These are phyloP conservation scores for Apiospora sp. DNA, from an alignment of 2,329 filamentous ascomycete genomes.

Conservation along the genomic window DNA sequence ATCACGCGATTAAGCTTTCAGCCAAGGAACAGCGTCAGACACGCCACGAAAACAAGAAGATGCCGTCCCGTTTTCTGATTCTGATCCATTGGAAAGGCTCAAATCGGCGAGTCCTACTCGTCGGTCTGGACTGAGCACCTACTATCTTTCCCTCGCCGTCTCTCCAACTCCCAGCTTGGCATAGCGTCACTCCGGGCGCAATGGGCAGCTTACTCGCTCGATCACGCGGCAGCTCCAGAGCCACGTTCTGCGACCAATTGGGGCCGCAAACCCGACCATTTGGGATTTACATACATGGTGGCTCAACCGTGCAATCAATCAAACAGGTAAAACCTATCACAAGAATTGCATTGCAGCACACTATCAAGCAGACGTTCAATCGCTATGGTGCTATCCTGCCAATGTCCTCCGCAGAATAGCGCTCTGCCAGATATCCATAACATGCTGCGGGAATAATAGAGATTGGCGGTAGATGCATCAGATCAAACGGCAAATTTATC, in stretches of 20 bases:
- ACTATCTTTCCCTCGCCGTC: not conserved
- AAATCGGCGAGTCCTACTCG: not conserved
- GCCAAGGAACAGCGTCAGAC: conserved; percentile 17
- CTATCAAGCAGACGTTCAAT: not conserved
- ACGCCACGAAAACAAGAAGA: conserved; percentile 14
- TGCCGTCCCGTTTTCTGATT: conserved; percentile 17
- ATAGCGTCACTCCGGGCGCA: not conserved
- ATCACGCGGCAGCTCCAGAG: not conserved
- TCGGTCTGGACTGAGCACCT: no score
- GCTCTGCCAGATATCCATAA: not conserved
- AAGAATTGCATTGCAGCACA: not conserved
- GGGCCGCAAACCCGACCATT: not conserved
- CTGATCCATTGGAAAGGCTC: not conserved
- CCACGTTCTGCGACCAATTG: conserved; percentile 15
- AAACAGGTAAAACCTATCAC: not conserved
- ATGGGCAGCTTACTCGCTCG: not conserved
- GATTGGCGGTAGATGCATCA: not conserved
- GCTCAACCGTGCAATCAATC: not conserved
- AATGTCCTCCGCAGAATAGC: not conserved
- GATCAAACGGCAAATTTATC: not conserved
- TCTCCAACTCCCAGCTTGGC: not conserved
- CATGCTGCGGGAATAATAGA: not conserved
- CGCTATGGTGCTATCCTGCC: not conserved
- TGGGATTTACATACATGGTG: not conserved
- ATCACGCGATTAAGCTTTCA: conserved; percentile 20